Evolutionary conservation across 2,329 filamentous ascomycete species (phyloP).

Genomic region (Colletotrichum eremochloae): DNA sequence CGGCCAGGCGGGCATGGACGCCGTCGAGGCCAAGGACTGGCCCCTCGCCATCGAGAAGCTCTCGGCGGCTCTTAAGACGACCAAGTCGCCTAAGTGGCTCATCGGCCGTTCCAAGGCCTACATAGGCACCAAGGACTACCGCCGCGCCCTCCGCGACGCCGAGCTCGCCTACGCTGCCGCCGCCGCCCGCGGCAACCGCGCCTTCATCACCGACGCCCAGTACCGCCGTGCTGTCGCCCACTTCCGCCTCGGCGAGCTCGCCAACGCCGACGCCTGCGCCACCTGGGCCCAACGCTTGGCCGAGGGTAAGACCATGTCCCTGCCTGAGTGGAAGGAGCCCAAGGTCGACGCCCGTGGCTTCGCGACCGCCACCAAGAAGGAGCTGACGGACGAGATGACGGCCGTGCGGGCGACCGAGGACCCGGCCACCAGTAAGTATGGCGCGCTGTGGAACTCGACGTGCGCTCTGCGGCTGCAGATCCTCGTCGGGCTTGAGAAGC

Average conservation of each 20-base stretch:
- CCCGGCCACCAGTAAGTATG: conserved; percentile 43
- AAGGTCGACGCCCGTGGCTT: conserved; percentile 60
- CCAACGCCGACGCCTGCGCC: conserved; percentile 81
- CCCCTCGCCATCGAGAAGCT: conserved; percentile 76
- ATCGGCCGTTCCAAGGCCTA: conserved; percentile 86
- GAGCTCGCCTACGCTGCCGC: conserved; percentile 75
- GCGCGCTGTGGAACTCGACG: conserved; percentile 55
- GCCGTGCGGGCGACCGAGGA: conserved; percentile 45
- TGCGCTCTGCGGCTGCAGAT: conserved; percentile 62
- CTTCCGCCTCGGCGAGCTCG: conserved; percentile 77
- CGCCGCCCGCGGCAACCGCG: conserved; percentile 76
- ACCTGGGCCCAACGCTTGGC: conserved; percentile 64
- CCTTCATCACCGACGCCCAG: conserved; percentile 84
- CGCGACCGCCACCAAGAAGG: conserved; percentile 57
- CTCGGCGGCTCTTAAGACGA: conserved; percentile 74
- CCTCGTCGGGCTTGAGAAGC: conserved; percentile 58
- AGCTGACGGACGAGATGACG: conserved; percentile 50
- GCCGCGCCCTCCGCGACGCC: conserved; percentile 77
- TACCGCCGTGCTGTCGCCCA: conserved; percentile 83
- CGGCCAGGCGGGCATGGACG: conserved; percentile 73
- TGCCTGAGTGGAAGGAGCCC: conserved; percentile 50
- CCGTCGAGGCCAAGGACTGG: conserved; percentile 75
- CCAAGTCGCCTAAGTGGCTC: conserved; percentile 81
- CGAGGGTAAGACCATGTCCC: conserved; percentile 54
- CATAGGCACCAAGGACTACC: conserved; percentile 71